Base-by-base conservation (phyloP, 164 flowering plant genomes). In the Magnolia sinica region DNA sequence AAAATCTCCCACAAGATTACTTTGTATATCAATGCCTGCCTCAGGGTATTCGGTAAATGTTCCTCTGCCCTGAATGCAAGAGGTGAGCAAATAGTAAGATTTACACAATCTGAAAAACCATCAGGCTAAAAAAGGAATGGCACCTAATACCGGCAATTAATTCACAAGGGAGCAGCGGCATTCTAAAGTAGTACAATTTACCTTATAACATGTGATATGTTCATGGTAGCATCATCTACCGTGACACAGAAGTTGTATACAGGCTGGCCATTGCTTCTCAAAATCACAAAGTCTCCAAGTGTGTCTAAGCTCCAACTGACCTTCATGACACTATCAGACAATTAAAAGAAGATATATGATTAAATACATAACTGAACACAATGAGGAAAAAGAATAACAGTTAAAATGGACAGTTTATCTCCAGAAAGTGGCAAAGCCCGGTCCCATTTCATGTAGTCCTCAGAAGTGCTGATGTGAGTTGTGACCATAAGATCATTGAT, bases 201-300 rank as follows among this genome's bases (percentile, higher is more conserved):
- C 99, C 99, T 96, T 78, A 96, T 90, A 63, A 96, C 98, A 88
- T 96, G 99, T 45, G 99, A 91, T 70, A 96, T 96, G 27, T 91
- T 93, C 99, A 94, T 96, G 75, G 97, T 89, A 73, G 99, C 97
- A 88, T 96, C 99, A 90, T 96, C 99, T 75, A 96, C 91, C 3
- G 98, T 94, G 81, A 94, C 99, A 80, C 99, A 96, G 72, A 94
- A 96, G 82, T 96, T 96, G 87, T 96, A 96, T 24, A 96, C 98
- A 65, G 99, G 98, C 80, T 94, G 98, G 20, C 98, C 99, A 77
- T 94, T 94, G 85, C 97, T 92, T 81, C 98, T 88, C 92, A 94
- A 89, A 29, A 94, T 85, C 50, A 92, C 97, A 86, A 95, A 93
- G 87, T 95, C 98, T 73, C 98, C 97, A 77, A 95, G 95, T 45